Evolutionary conservation across 371 early-diverging fungal genomes (phyloP).

Genomic region (Rhizopus delemar): DNA sequence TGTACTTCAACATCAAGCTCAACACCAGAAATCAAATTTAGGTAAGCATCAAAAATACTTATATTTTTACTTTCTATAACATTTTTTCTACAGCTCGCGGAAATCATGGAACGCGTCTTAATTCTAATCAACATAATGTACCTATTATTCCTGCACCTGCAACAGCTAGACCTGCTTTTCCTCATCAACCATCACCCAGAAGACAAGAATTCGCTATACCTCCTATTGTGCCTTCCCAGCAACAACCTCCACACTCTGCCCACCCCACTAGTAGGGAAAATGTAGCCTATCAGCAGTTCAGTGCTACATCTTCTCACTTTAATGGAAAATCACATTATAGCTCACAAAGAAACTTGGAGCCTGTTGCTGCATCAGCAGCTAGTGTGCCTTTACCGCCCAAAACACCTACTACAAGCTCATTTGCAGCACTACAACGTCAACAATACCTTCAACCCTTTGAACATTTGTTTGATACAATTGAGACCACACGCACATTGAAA

Average conservation of each 20-base stretch:
- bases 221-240: constrained; percentile 56
- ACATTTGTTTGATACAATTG: constrained; percentile 63
- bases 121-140: constrained; percentile 5
- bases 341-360: constrained; percentile 10
- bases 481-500: constrained; percentile 62
- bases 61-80: constrained; percentile 1
- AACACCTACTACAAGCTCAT: constrained; percentile 39
- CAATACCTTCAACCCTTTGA: constrained; percentile 62
- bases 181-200: constrained; percentile 29
- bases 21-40: constrained; percentile 4
- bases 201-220: constrained; percentile 53
- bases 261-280: constrained; percentile 23
- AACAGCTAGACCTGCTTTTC: constrained; percentile 18
- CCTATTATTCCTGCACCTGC: constrained; percentile 12
- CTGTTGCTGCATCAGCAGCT: constrained; percentile 23
- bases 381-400: constrained; percentile 27
- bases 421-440: constrained; percentile 40
- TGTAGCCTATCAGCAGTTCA: constrained; percentile 16
- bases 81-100: constrained; percentile 2
- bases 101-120: not conserved
- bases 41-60: not conserved
- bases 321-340: not conserved
- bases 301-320: constrained; percentile 3
- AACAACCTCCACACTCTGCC: constrained; percentile 41
- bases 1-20: constrained; percentile 15